Conservation (phyloP, 257 asterid genomes). For the Capsicum rhomboideum region DNA sequence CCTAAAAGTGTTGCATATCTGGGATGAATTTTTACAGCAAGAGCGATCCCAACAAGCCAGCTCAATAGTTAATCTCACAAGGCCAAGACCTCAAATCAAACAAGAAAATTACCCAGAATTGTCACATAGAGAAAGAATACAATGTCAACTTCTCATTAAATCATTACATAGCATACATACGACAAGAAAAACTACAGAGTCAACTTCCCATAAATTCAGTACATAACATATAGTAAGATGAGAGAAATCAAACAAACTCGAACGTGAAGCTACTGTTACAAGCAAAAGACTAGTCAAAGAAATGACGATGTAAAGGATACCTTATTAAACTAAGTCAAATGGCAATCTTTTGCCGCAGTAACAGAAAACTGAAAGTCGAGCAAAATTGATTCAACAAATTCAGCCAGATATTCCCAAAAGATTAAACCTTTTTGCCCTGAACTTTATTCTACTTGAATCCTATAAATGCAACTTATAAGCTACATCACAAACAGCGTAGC, state of each 20-base stretch:
- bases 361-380: background rate
- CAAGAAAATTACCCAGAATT: background rate
- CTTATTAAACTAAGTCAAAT: background rate
- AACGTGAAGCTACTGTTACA: background rate
- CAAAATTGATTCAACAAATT: background rate
- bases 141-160: background rate
- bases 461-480: slow-evolving; percentile 2
- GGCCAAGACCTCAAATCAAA: background rate
- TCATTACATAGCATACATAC: background rate
- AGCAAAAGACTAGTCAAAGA: background rate
- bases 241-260: background rate
- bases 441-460: background rate
- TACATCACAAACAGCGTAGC: background rate
- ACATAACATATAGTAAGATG: background rate
- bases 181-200: background rate
- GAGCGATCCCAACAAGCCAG: background rate
- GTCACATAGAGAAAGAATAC: background rate
- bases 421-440: background rate
- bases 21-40: background rate
- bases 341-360: background rate
- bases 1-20: background rate
- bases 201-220: background rate
- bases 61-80: background rate
- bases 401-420: background rate
- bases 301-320: background rate